phyloP scores from a whole-genome alignment of 495 filamentous ascomycete genomes.

The Aspergillus diversus region DNA sequence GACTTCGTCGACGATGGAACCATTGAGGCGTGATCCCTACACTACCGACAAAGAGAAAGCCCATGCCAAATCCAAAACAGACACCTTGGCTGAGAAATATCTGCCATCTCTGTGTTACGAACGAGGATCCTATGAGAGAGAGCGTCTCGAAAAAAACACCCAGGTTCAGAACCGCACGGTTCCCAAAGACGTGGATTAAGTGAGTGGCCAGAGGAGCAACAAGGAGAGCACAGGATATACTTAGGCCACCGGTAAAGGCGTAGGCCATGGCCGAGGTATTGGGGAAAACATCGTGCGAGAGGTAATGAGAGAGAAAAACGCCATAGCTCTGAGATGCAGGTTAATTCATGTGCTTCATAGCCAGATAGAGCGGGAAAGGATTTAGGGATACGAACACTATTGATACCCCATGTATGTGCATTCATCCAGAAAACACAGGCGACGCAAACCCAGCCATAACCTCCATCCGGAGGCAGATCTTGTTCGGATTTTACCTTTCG shows the following conservation, averaged over 20 bases:
- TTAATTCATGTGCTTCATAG: slow-evolving; percentile 15
- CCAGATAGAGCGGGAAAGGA: neutral
- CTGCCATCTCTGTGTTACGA: slow-evolving; percentile 71
- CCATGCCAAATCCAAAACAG: slow-evolving; percentile 74
- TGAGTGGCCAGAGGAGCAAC: slow-evolving; percentile 67
- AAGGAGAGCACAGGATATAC: slow-evolving; percentile 65
- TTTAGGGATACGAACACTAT: slow-evolving; percentile 44
- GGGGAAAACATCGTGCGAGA: slow-evolving; percentile 60
- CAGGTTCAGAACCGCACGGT: slow-evolving; percentile 58
- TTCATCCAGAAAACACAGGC: slow-evolving; percentile 56
- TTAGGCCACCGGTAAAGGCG: slow-evolving; percentile 75
- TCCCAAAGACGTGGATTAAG: slow-evolving; percentile 57
- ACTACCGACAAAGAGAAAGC: slow-evolving; percentile 74
- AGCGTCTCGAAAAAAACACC: slow-evolving; percentile 63
- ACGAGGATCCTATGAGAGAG: slow-evolving; percentile 67
- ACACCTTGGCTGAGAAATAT: slow-evolving; percentile 77
- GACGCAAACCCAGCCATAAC: slow-evolving; percentile 61
- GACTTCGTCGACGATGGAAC: slow-evolving; percentile 69
- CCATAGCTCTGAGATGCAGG: slow-evolving; percentile 52
- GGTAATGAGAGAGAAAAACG: slow-evolving; percentile 74
- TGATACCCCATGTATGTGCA: slow-evolving; percentile 59
- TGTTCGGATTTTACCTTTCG: slow-evolving; percentile 31
- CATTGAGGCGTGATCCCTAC: slow-evolving; percentile 77
- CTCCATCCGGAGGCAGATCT: slow-evolving; percentile 54
- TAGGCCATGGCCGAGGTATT: slow-evolving; percentile 62